Base-by-base conservation (phyloP, 805 yeast genomes). In the Yarrowia sp. region DNA sequence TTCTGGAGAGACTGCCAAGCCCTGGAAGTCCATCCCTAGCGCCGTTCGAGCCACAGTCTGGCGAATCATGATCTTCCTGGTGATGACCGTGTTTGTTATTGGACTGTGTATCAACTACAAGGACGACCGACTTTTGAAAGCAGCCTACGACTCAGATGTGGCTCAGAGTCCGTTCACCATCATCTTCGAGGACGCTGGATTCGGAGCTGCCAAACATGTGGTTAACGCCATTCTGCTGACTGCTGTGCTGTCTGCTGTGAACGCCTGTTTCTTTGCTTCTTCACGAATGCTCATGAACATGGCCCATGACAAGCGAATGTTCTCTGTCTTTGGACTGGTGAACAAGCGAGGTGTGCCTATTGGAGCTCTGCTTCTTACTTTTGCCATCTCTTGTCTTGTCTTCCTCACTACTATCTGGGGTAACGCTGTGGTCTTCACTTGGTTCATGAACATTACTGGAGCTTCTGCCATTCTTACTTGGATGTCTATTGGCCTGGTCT, bases 341-440 rank as follows among this genome's bases (percentile, higher is more conserved):
- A 83, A 84, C 70, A 82, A 79, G 67, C 77, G 79, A 58, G 91
- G 91, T 70, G 84, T 85, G 17, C 91, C 91, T 17, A 76, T 85
- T 50, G 80, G 82, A 49, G 86, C 89, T n/a, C 77, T 86, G 64
- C 68, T 80, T 19, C 72, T 83, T 56, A 83, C 89, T 15, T 80
- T 84, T 67, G 72, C 83, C 13, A 79, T 86, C 73, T 90, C 89
- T 64, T 76, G 87, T 69, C 83, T 89, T 66, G 82, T 84, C 43
- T 89, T 87, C 77, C 81, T 89, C 72, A 89, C 90, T 24, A 87
- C 89, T n/a, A 81, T 86, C 46, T 78, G 85, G 64, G 83, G 86
- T 66, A 82, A 83, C 69, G 85, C 79, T 15, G 81, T 81, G 24
- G 88, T 86, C 15, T 87, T 87, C 78, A 80, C 83, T 66, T 87